Evolutionary conservation across 75 land plant genomes (phyloP).

Genomic region (Gnetum montanum): DNA sequence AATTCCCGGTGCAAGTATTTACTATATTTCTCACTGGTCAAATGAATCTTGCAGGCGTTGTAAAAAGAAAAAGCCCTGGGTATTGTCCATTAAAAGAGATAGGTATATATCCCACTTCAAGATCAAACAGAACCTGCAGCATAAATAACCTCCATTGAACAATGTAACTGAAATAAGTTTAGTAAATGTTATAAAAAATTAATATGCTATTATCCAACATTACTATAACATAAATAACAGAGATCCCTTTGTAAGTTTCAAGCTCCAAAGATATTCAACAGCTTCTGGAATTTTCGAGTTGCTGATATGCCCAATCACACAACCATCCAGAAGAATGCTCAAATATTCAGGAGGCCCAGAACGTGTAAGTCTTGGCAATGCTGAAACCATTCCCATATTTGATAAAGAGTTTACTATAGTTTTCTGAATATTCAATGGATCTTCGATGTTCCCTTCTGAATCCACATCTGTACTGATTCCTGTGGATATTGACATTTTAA

Average conservation of each 20-base stretch:
- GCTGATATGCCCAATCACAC: conserved; percentile 60
- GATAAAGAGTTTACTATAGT: conserved; percentile 36
- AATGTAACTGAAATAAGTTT: too few relatives aligned
- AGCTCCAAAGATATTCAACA: conserved; percentile 51
- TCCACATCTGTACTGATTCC: conserved; percentile 74
- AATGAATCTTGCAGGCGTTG: conserved; percentile 75
- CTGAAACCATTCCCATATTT: conserved; percentile 59
- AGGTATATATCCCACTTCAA: conserved; percentile 96
- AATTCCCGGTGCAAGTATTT: conserved; percentile 7
- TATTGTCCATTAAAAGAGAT: conserved; percentile 75
- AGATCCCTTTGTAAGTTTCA: conserved; percentile 43
- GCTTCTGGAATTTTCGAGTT: conserved; percentile 35
- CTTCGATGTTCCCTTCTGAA: conserved; percentile 47
- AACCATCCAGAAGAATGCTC: conserved; percentile 79
- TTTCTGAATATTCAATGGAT: conserved; percentile 39
- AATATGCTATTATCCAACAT: too few relatives aligned
- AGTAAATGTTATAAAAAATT: too few relatives aligned
- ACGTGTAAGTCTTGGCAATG: conserved; percentile 45
- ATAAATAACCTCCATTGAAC: too few relatives aligned
- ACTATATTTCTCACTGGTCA: conserved; percentile 73
- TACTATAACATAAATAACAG: too few relatives aligned
- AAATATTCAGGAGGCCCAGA: conserved; percentile 72
- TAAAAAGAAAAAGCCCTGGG: conserved; percentile 85
- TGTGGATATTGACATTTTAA: conserved; percentile 33
- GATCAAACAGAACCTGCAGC: conserved; percentile 94